Percentiles rank a stretch among this genome's conserved stretches.
These are phyloP conservation scores for Lipomyces kockii DNA, from an alignment of 805 yeast species.

Conservation along the genomic window DNA sequence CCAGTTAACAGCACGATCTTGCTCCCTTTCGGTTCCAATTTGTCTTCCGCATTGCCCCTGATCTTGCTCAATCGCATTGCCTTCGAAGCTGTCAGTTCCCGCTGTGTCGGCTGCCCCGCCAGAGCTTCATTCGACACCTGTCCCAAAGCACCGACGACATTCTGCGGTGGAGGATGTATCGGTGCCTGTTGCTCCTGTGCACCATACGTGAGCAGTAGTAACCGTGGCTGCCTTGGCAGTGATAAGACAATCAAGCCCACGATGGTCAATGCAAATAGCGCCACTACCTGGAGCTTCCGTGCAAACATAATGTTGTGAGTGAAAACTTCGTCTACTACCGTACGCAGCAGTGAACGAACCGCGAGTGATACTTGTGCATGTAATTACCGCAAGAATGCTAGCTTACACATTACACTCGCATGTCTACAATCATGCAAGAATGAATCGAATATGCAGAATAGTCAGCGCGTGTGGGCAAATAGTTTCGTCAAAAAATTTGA, in stretches of 20 bases:
- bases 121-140: background rate
- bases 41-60: slow-evolving; percentile 5
- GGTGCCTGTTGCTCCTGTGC: background rate
- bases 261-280: background rate
- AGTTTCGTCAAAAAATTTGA: too few relatives aligned
- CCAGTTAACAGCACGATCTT: slow-evolving; percentile 35
- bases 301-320: background rate
- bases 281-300: background rate
- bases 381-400: background rate
- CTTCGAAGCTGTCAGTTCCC: background rate
- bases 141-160: background rate
- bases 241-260: background rate
- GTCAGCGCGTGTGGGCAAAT: too few relatives aligned
- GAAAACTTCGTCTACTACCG: too few relatives aligned
- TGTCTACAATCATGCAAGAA: background rate
- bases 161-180: background rate
- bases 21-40: slow-evolving; percentile 22
- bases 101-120: background rate
- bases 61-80: background rate
- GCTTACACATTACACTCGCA: background rate
- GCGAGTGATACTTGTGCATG: background rate
- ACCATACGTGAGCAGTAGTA: background rate
- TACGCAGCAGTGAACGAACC: background rate
- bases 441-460: too few relatives aligned
- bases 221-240: background rate